These are phyloP conservation scores for Termitomyces sp. DNA, from an alignment of 768 basidiomycete species.

Conservation along the genomic window DNA sequence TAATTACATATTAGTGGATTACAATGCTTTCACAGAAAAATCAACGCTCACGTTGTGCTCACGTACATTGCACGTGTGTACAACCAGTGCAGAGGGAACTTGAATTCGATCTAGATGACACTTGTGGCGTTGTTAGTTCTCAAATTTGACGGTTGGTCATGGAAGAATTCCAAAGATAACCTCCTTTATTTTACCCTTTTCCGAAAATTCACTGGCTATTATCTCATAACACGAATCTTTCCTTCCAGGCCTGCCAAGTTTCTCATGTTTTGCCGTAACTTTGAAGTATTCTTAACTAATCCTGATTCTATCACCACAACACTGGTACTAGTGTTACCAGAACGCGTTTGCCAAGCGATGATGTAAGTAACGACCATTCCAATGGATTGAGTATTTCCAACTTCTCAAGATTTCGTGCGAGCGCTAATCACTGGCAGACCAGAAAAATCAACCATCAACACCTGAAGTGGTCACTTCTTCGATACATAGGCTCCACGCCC, in stretches of 20 bases:
- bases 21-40: too few relatives aligned
- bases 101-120: neutral
- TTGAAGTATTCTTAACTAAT: too few relatives aligned
- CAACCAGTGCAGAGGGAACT: neutral
- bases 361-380: neutral
- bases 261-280: neutral
- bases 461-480: neutral
- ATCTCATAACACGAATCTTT: neutral
- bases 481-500: neutral
- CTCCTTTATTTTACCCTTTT: too few relatives aligned
- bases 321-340: neutral
- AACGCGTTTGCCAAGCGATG: neutral
- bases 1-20: too few relatives aligned
- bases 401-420: neutral
- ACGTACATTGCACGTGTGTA: too few relatives aligned
- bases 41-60: too few relatives aligned
- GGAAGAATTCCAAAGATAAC: neutral
- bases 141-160: neutral
- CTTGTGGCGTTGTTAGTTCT: neutral
- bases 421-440: neutral
- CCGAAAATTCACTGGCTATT: too few relatives aligned
- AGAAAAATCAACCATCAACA: neutral
- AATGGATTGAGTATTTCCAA: too few relatives aligned
- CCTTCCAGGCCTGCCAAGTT: neutral
- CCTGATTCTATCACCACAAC: neutral